Evolutionary conservation across 306 rosid genomes (phyloP).

Genomic region (Trichosanthes truncata): DNA sequence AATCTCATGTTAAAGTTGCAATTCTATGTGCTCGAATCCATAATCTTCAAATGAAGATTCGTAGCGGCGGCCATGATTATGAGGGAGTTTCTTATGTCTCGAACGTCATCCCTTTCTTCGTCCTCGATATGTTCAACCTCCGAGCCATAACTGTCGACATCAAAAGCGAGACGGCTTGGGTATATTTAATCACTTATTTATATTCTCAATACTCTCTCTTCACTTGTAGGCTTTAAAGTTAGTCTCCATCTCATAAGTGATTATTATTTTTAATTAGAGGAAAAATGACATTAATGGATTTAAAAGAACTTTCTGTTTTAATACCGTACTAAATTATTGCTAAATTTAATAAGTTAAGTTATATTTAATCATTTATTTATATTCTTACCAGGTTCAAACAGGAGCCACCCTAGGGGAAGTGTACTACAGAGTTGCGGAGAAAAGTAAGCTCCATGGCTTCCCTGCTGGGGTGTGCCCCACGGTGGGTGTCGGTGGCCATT

Average conservation of each 20-base stretch:
- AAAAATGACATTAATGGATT: too few relatives aligned
- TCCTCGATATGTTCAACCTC: conserved; percentile 49
- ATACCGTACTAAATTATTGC: too few relatives aligned
- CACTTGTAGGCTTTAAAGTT: too few relatives aligned
- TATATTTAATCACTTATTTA: neutral
- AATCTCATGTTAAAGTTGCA: conserved; percentile 33
- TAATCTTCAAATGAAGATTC: conserved; percentile 32
- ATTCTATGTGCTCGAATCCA: conserved; percentile 30
- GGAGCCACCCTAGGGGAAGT: conserved; percentile 53
- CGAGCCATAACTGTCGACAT: conserved; percentile 28
- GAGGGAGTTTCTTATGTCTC: conserved; percentile 43
- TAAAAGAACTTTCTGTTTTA: too few relatives aligned
- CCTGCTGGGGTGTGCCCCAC: conserved; percentile 52
- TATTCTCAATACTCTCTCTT: too few relatives aligned
- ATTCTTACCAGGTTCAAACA: conserved; percentile 16
- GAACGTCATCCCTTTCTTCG: conserved; percentile 26
- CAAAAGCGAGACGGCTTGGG: conserved; percentile 22
- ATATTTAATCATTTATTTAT: neutral
- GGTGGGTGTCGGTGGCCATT: conserved; percentile 47
- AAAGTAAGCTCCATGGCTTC: conserved; percentile 30
- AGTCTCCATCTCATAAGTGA: too few relatives aligned
- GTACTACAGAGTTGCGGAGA: conserved; percentile 30
- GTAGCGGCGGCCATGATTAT: conserved; percentile 56
- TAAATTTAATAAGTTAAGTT: too few relatives aligned
- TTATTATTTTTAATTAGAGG: too few relatives aligned